These are phyloP conservation scores for Mediolabrus comicus DNA, from an alignment of 108 stramenopile species.

Conservation along the genomic window DNA sequence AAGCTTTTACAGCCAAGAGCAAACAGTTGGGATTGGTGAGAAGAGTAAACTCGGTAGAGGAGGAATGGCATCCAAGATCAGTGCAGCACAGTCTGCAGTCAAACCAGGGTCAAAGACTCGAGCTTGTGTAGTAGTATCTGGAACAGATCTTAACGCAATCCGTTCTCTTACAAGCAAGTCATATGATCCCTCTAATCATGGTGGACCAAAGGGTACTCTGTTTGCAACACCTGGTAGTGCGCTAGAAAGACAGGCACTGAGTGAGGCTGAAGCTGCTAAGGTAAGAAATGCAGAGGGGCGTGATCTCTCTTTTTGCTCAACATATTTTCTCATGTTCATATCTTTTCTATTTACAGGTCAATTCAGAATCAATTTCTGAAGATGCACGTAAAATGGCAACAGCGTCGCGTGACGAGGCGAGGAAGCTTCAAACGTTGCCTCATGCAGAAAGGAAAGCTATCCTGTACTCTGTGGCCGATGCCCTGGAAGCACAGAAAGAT, in stretches of 20 bases:
- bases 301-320: background rate
- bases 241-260: slow-evolving; percentile 73
- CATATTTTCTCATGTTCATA: background rate
- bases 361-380: slow-evolving; percentile 49
- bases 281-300: slow-evolving; percentile 5
- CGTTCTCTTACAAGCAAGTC: slow-evolving; percentile 62
- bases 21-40: slow-evolving; percentile 80
- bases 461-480: slow-evolving; percentile 80
- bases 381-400: slow-evolving; percentile 66
- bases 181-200: slow-evolving; percentile 17
- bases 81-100: slow-evolving; percentile 83
- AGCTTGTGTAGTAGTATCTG: slow-evolving; percentile 86
- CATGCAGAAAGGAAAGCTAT: slow-evolving; percentile 73
- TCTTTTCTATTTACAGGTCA: background rate
- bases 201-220: slow-evolving; percentile 62
- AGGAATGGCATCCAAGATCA: slow-evolving; percentile 93
- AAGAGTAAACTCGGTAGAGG: slow-evolving; percentile 90
- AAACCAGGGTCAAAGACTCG: slow-evolving; percentile 69
- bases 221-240: slow-evolving; percentile 76
- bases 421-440: slow-evolving; percentile 78
- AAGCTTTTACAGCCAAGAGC: slow-evolving; percentile 51
- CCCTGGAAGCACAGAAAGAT: slow-evolving; percentile 60
- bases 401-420: slow-evolving; percentile 72
- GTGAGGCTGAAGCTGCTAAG: slow-evolving; percentile 51
- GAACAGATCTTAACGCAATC: slow-evolving; percentile 80